These are phyloP conservation scores for Cutaneotrichosporon sp. DNA, from an alignment of 1,284 basidiomycete species.

Conservation along the genomic window DNA sequence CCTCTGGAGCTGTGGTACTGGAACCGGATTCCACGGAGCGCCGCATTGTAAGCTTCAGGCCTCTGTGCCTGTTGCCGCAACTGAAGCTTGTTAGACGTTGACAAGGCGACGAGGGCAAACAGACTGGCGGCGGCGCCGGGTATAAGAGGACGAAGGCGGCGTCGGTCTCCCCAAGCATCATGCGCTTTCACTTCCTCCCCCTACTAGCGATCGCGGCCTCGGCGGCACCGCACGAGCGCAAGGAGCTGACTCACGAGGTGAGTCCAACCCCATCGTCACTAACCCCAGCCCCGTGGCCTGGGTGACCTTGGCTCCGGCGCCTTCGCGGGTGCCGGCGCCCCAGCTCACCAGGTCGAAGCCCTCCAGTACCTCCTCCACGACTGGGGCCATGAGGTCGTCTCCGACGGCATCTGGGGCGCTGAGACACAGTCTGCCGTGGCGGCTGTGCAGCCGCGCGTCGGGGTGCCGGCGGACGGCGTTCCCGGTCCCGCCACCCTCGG, in stretches of 20 bases:
- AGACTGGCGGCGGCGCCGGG: too few species aligned
- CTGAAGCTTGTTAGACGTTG: too few species aligned
- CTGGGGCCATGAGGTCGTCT: neutral
- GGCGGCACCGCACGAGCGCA: too few species aligned
- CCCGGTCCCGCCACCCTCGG: constrained; percentile 17
- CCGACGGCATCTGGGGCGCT: constrained; percentile 14
- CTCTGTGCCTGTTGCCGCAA: too few species aligned
- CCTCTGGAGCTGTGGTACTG: too few species aligned
- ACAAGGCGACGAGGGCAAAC: too few species aligned
- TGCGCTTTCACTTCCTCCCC: neutral
- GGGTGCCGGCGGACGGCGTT: neutral
- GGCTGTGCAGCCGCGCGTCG: constrained; percentile 1
- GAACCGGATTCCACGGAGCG: too few species aligned
- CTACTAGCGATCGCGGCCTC: neutral
- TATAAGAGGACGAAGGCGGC: too few species aligned
- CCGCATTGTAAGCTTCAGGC: too few species aligned
- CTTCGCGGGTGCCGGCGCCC: neutral
- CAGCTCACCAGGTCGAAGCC: neutral
- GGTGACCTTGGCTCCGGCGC: constrained; percentile 10
- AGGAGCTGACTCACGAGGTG: neutral
- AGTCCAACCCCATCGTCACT: neutral
- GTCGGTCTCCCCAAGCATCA: neutral
- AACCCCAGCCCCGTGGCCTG: neutral
- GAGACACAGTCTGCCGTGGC: neutral
- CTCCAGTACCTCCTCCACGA: constrained; percentile 15